A percentile compares a stretch with the other conserved stretches of the same genome.
Evolutionary conservation across 163 green algal species (phyloP).

Genomic region (Trebouxiophyceae sp.): DNA sequence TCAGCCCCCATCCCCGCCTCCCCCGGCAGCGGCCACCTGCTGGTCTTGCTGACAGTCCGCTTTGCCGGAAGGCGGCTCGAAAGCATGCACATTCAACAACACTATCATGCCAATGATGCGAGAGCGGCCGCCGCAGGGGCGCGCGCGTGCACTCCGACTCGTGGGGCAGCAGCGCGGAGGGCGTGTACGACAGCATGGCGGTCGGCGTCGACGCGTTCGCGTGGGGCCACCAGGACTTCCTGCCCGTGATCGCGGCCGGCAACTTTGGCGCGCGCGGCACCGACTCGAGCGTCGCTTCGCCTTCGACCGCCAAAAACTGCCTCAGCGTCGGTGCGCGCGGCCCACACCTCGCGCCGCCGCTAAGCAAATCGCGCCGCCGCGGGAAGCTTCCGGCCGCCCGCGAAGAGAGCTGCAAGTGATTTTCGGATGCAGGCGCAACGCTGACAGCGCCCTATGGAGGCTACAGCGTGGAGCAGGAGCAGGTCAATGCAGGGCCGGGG

Average conservation of each 20-base stretch:
- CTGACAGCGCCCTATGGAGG: constrained; percentile 16
- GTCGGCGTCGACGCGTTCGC: constrained; percentile 51
- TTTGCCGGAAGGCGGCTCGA: not conserved
- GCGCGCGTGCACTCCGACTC: constrained; percentile 81
- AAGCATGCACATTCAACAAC: too few species aligned
- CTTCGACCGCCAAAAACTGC: constrained; percentile 80
- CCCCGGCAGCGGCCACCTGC: not conserved
- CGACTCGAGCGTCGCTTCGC: constrained; percentile 61
- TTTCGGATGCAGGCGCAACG: constrained; percentile 11
- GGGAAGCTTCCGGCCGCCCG: too few species aligned
- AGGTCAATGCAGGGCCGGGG: constrained; percentile 2
- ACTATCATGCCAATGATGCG: too few species aligned
- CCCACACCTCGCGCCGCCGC: too few species aligned
- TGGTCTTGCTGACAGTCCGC: not conserved
- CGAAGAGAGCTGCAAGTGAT: constrained; percentile 1
- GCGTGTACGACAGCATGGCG: constrained; percentile 66
- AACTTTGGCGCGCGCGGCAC: constrained; percentile 56
- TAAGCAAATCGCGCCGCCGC: too few species aligned
- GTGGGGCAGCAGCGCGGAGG: constrained; percentile 47
- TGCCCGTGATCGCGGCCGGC: constrained; percentile 78
- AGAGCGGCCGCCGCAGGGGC: constrained; percentile 27
- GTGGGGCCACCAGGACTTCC: constrained; percentile 46
- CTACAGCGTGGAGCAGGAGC: constrained; percentile 12
- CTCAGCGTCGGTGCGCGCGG: constrained; percentile 48
- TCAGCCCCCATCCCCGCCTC: constrained; percentile 1